These are phyloP conservation scores for Rhinocladiella similis DNA, from an alignment of 2,329 filamentous ascomycete genomes.

Conservation along the genomic window DNA sequence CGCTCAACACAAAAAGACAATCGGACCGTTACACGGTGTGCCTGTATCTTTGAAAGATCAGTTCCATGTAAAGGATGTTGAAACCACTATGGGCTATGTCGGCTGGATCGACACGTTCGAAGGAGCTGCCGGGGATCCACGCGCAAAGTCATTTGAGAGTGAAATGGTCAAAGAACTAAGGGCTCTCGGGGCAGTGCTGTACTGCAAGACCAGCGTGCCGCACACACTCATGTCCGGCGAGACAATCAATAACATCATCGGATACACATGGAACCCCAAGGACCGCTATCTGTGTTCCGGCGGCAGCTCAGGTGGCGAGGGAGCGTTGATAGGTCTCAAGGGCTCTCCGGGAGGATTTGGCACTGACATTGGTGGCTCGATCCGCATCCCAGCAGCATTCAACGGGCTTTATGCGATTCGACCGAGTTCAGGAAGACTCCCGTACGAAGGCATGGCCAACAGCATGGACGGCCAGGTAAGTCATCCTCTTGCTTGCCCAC, in stretches of 20 bases:
- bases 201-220: constrained; percentile 58
- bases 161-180: constrained; percentile 59
- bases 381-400: constrained; percentile 61
- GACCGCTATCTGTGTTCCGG: constrained; percentile 56
- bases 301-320: constrained; percentile 62
- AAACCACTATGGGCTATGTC: constrained; percentile 63
- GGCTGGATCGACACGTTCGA: constrained; percentile 66
- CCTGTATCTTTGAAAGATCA: constrained; percentile 57
- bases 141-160: constrained; percentile 54
- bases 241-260: constrained; percentile 63
- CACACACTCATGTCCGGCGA: constrained; percentile 59
- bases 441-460: constrained; percentile 61
- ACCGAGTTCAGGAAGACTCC: constrained; percentile 55
- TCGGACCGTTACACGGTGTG: constrained; percentile 64
- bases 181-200: constrained; percentile 55
- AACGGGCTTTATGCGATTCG: constrained; percentile 59
- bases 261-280: constrained; percentile 57
- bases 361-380: constrained; percentile 58
- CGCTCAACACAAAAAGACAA: constrained; percentile 41
- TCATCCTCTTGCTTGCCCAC: too few relatives aligned
- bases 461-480: constrained; percentile 59
- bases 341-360: constrained; percentile 60
- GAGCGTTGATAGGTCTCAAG: constrained; percentile 54
- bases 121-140: constrained; percentile 53
- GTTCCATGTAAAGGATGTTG: constrained; percentile 50